Conservation (phyloP, 1,139 yeast genomes). For the Suhomyces ambrosiae region DNA sequence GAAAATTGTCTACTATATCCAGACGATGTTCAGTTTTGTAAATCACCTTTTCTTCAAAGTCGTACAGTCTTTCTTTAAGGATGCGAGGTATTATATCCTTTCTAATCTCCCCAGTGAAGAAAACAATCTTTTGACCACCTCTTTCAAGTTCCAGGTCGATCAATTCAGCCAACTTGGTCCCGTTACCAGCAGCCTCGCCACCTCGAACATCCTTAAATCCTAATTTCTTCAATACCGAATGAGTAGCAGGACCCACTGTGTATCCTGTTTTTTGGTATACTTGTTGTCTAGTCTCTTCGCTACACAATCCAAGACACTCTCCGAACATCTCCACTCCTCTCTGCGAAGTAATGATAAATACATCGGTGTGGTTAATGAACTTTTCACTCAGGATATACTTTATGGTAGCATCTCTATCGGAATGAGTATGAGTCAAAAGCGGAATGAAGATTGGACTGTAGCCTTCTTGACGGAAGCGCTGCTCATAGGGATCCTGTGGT, state of each 20-base stretch:
- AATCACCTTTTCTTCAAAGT: conserved; percentile 64
- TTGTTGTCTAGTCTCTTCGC: conserved; percentile 18
- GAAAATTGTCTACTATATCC: conserved; percentile 48
- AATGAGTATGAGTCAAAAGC: conserved; percentile 61
- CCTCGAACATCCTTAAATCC: conserved; percentile 77
- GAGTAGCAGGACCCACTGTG: conserved; percentile 94
- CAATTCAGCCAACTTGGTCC: conserved; percentile 64
- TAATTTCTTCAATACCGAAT: conserved; percentile 52
- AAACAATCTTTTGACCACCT: conserved; percentile 48
- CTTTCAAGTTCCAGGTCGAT: conserved; percentile 48
- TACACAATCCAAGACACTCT: conserved; percentile 37
- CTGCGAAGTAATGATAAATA: conserved; percentile 84
- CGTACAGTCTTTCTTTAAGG: conserved; percentile 42
- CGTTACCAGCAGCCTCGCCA: conserved; percentile 80
- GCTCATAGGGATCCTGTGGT: conserved; percentile 67
- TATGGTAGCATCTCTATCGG: conserved; percentile 48
- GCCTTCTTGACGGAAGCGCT: conserved; percentile 33
- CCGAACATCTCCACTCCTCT: conserved; percentile 83
- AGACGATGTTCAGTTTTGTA: conserved; percentile 63
- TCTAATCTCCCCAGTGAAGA: conserved; percentile 85
- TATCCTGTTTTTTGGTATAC: conserved; percentile 59
- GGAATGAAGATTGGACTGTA: conserved; percentile 63
- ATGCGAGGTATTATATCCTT: conserved; percentile 78
- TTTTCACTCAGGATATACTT: conserved; percentile 42
- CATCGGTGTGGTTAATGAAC: conserved; percentile 44